Evolutionary conservation across 2,329 filamentous ascomycete species (phyloP).

Genomic region (Didymella exigua): DNA sequence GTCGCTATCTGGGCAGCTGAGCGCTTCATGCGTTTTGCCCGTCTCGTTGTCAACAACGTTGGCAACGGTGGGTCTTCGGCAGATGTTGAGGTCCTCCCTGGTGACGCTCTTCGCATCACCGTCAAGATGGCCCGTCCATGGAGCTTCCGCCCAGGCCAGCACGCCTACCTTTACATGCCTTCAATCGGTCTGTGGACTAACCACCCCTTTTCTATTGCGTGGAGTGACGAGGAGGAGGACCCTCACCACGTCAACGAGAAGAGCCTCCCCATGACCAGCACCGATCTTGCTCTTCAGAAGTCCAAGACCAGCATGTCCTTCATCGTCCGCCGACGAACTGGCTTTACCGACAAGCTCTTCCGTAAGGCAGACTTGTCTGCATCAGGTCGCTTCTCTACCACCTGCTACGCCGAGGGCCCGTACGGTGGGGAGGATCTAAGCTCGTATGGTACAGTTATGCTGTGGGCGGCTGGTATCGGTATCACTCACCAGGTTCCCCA

Average conservation of each 20-base stretch:
- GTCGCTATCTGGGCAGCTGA: conserved; percentile 72
- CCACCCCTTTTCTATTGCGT: conserved; percentile 80
- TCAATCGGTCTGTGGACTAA: conserved; percentile 73
- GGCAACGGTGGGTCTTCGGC: conserved; percentile 70
- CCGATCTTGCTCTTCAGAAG: conserved; percentile 56
- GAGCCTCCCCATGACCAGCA: conserved; percentile 54
- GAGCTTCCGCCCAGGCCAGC: conserved; percentile 75
- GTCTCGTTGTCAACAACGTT: conserved; percentile 69
- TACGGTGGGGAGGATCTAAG: conserved; percentile 83
- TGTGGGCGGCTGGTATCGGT: conserved; percentile 90
- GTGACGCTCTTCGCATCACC: conserved; percentile 75
- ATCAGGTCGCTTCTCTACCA: conserved; percentile 64
- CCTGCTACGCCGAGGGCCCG: conserved; percentile 84
- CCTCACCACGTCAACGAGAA: conserved; percentile 51
- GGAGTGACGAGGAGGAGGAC: conserved; percentile 68
- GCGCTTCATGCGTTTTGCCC: conserved; percentile 63
- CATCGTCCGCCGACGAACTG: conserved; percentile 84
- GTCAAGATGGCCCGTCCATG: conserved; percentile 77
- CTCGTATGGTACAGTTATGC: conserved; percentile 88
- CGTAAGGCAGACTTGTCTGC: conserved; percentile 65
- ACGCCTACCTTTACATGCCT: conserved; percentile 81
- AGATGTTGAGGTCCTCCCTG: conserved; percentile 75
- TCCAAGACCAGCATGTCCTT: conserved; percentile 72
- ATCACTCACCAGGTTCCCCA: conserved; percentile 96
- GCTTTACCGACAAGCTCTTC: conserved; percentile 84